Base-by-base conservation (phyloP, 2,329 filamentous ascomycete genomes). In the Pseudocercospora ulei region DNA sequence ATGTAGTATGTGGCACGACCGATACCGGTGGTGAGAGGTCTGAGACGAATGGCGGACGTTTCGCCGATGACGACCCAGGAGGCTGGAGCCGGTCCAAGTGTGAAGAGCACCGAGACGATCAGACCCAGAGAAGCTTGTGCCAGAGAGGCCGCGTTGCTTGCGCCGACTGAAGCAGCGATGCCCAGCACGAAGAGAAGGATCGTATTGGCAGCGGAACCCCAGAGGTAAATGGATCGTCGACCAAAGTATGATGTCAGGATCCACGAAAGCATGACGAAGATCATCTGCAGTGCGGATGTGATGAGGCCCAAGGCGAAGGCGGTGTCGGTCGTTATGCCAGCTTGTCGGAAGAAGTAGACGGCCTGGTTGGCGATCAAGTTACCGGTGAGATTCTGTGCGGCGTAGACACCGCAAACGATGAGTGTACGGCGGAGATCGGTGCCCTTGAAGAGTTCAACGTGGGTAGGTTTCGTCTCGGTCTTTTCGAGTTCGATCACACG, bases 1-100 rank as follows among this genome's bases (percentile, higher is more conserved):
- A 76, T 51, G 60, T 80, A 80, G 66, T 80, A 80, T 7, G 66
- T 61, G 37, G 61, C 76, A 55, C 76, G 75, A 55, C 76, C 76
- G 34, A 79, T 60, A 58, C 75, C 76, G 14, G 76, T 80, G 2
- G 72, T 80, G n/a, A 80, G 62, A 30, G 76, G 72, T 31, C 76
- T 59, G 18, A 80, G 75, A 45, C 76, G 75, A 38, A 80, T 69
- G 35, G 76, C 63, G 0, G 76, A 78, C 2, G 76, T 80, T 59
- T 80, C 76, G 49, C 71, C 75, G 30, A 80, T 80, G 49, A 80
- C 76, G 61, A 75, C 72, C 69, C 71, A 80, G 6, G 76, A 78
- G 25, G 72, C 71, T 30, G 76, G 76, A 1, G 73, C 76, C 16
- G 73, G 74, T 49, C 72, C 74, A 9, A 76, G 58, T 26, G 69